Evolutionary conservation across 768 basidiomycete genomes (phyloP).

Genomic region (Leccinum disarticulatum): DNA sequence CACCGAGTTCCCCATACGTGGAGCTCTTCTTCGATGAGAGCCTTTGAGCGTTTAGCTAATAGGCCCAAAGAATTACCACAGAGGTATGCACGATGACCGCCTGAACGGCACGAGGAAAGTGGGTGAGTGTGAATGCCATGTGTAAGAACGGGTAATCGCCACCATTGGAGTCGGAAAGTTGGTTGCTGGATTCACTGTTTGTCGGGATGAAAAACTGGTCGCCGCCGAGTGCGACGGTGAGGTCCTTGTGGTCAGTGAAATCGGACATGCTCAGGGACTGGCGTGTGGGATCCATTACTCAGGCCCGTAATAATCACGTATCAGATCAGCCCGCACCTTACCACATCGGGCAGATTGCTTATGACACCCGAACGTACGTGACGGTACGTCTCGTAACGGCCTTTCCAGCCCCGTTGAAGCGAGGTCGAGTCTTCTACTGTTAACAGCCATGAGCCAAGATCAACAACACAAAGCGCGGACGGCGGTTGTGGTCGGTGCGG

Average conservation of each 20-base stretch:
- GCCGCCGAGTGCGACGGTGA: slow-evolving; percentile 39
- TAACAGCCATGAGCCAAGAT: slow-evolving; percentile 15
- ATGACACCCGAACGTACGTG: neutral
- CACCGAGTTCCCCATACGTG: slow-evolving; percentile 77
- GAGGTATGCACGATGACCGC: slow-evolving; percentile 72
- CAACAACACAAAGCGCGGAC: slow-evolving; percentile 32
- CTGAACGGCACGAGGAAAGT: slow-evolving; percentile 21
- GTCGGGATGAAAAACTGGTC: slow-evolving; percentile 59
- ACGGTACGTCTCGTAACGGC: neutral
- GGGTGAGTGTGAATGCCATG: slow-evolving; percentile 11
- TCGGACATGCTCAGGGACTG: slow-evolving; percentile 15
- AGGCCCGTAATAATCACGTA: slow-evolving; percentile 7
- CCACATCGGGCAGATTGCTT: slow-evolving; percentile 9
- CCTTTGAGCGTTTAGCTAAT: slow-evolving; percentile 68
- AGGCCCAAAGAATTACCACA: slow-evolving; percentile 95
- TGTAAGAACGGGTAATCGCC: slow-evolving; percentile 13
- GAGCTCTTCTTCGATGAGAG: slow-evolving; percentile 80
- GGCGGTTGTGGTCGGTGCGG: slow-evolving; percentile 79
- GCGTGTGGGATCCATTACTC: neutral
- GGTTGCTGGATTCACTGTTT: slow-evolving; percentile 49
- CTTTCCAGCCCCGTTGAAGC: neutral
- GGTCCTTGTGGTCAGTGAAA: slow-evolving; percentile 16
- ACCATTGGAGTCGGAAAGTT: slow-evolving; percentile 40
- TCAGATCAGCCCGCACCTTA: slow-evolving; percentile 20
- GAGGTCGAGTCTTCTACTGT: neutral